phyloP scores from a whole-genome alignment of 768 basidiomycete genomes.

The Rossbeevera mucosa region DNA sequence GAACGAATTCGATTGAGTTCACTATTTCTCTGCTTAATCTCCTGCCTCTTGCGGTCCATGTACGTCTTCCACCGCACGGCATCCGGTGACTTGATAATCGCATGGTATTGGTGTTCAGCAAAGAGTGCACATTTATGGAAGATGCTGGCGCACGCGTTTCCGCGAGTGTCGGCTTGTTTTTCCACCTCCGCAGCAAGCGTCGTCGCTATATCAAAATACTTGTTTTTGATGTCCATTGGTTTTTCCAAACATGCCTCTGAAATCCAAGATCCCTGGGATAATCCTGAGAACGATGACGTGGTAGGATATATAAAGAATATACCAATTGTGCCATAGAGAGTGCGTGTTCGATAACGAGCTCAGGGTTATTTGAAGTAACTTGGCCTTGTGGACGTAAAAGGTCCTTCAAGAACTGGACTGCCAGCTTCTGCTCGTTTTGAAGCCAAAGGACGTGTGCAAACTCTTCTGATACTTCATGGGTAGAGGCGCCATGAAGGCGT shows the following conservation, averaged over 20 bases:
- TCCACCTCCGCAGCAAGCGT: constrained; percentile 25
- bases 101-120: constrained; percentile 82
- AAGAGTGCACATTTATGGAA: constrained; percentile 84
- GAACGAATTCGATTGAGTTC: constrained; percentile 26
- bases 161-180: constrained; percentile 17
- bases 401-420: constrained; percentile 65
- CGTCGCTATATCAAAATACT: constrained; percentile 68
- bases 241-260: constrained; percentile 82
- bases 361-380: constrained; percentile 9
- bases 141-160: constrained; percentile 47
- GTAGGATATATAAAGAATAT: constrained; percentile 1
- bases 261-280: constrained; percentile 79
- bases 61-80: constrained; percentile 66
- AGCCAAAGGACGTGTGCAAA: constrained; percentile 89
- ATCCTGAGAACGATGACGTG: background rate
- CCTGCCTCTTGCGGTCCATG: constrained; percentile 63
- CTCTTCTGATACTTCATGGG: constrained; percentile 65
- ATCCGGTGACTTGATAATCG: constrained; percentile 65
- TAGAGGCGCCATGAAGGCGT: constrained; percentile 43
- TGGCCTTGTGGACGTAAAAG: constrained; percentile 21
- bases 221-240: constrained; percentile 60
- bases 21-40: constrained; percentile 53
- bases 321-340: constrained; percentile 65
- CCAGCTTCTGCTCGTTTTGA: constrained; percentile 78
- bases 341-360: constrained; percentile 29